Base-by-base conservation (phyloP, 2,329 filamentous ascomycete genomes). In the Botrytis medusae region DNA sequence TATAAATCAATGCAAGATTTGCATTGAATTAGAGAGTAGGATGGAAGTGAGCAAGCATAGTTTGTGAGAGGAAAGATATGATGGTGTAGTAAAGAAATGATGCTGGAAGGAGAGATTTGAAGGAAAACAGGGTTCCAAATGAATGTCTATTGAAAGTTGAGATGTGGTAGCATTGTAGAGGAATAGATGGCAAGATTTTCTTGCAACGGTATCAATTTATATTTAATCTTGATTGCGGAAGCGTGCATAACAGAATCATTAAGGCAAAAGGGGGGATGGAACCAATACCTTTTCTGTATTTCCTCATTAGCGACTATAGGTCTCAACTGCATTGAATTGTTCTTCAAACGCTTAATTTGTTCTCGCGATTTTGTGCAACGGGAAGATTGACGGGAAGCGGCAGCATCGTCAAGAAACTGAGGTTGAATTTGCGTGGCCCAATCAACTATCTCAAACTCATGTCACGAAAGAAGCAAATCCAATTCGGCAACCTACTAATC, bases 281-380 rank as follows among this genome's bases (percentile, higher is more conserved):
- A 16, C 25, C 16, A 29, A 4, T 37, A 4, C 7, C 22, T 1
- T 61, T 4, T 2, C 6, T 2, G 2, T 0, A 37, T 8, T 2
- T 25, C 34, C 16, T 3, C 34, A 37, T 61, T 25, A 37, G 22
- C 40, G 10, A 18, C 22, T 34, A 1, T 59, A 32, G 10, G 8
- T 1, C 34, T 8, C 29, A 34, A 37, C 10, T 61, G 32, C 20
- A 37, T 37, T 1, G 37, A 1, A 37, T 37, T 61, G 3, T 18
- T 16, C 8, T 25, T 4, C 10, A 2, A 25, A 60, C 1, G 2
- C 5, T 10, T 5, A 14, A n/a, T 37, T 29, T 1, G 1, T 14
- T 14, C 0, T 25, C 48, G n/a, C n/a, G 25, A 7, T 3, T 54
- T 6, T 54, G 20, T 61, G 20, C 16, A 25, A 37, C 22, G 22